Percentiles rank a stretch among this genome's conserved stretches.
phyloP scores from a whole-genome alignment of 208 protist species.

The Leishmania mexicana region DNA sequence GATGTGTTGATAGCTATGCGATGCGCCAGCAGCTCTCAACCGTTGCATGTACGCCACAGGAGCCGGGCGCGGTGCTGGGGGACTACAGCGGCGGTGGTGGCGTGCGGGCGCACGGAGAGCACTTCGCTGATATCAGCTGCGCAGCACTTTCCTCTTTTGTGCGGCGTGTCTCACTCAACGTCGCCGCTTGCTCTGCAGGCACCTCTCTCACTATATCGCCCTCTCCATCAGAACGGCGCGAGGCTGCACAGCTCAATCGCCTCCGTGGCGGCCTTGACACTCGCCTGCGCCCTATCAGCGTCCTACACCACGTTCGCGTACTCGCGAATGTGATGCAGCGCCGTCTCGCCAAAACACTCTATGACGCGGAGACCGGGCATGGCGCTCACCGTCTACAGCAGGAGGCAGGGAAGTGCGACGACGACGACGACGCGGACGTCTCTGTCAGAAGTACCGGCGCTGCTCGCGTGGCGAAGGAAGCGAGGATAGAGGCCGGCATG shows the following conservation, averaged over 20 bases:
- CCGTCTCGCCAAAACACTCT: conserved; percentile 34
- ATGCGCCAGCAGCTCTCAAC: conserved; percentile 20
- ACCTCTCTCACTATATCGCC: neutral
- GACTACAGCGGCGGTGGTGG: neutral
- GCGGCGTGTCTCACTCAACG: neutral
- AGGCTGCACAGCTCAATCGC: conserved; percentile 14
- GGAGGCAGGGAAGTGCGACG: neutral
- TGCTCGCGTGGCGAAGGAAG: conserved; percentile 8
- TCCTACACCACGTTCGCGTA: conserved; percentile 52
- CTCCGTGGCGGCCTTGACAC: conserved; percentile 25
- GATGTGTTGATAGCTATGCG: conserved; percentile 46
- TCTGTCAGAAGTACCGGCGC: neutral
- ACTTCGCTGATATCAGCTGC: neutral
- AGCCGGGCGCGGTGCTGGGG: neutral
- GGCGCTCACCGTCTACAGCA: neutral
- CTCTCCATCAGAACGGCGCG: conserved; percentile 10
- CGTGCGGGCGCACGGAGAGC: neutral
- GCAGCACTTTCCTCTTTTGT: neutral
- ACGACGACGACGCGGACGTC: neutral
- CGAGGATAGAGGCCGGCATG: conserved; percentile 14
- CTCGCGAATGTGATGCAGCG: conserved; percentile 50
- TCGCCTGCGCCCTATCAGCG: conserved; percentile 38
- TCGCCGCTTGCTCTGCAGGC: neutral
- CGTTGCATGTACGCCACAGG: neutral
- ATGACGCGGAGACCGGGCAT: neutral